A percentile compares a stretch with the other conserved stretches of the same genome.
These are phyloP conservation scores for Neodidymelliopsis sp. DNA, from an alignment of 2,329 filamentous ascomycete species.

Conservation along the genomic window DNA sequence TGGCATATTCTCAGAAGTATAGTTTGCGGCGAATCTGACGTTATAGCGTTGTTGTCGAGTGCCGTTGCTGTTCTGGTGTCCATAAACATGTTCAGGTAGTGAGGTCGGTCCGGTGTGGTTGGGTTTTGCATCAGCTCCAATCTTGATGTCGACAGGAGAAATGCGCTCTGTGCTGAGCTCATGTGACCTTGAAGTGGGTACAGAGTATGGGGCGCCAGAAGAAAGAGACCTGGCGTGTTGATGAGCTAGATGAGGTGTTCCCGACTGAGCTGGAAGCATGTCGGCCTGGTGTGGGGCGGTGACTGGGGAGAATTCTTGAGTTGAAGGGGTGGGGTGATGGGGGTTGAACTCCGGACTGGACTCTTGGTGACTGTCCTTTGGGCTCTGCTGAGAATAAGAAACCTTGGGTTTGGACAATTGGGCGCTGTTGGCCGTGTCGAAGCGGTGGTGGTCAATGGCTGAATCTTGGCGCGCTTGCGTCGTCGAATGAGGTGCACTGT, in stretches of 20 bases:
- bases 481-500: conserved; percentile 15
- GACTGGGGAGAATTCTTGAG: conserved; percentile 14
- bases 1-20: conserved; percentile 30
- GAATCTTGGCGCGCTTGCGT: conserved; percentile 32
- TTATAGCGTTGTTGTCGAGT: conserved; percentile 36
- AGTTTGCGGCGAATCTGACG: conserved; percentile 35
- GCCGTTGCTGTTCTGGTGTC: conserved; percentile 17
- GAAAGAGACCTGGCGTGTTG: conserved; percentile 17
- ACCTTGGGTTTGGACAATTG: conserved; percentile 22
- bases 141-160: conserved; percentile 8
- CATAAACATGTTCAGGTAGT: conserved; percentile 11
- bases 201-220: neutral
- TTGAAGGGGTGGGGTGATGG: conserved; percentile 13
- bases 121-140: conserved; percentile 8
- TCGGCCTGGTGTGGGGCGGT: conserved; percentile 12
- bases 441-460: conserved; percentile 25
- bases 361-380: conserved; percentile 8
- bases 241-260: conserved; percentile 4
- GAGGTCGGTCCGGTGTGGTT: conserved; percentile 17
- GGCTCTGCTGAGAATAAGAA: conserved; percentile 24
- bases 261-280: conserved; percentile 6
- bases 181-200: conserved; percentile 20
- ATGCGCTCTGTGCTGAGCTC: conserved; percentile 18
- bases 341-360: conserved; percentile 9
- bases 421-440: conserved; percentile 24